Evolutionary conservation across 2,329 filamentous ascomycete genomes (phyloP), one percentile per base, ranked within the genome.

Genomic region (Cordyceps fumosorosea): DNA sequence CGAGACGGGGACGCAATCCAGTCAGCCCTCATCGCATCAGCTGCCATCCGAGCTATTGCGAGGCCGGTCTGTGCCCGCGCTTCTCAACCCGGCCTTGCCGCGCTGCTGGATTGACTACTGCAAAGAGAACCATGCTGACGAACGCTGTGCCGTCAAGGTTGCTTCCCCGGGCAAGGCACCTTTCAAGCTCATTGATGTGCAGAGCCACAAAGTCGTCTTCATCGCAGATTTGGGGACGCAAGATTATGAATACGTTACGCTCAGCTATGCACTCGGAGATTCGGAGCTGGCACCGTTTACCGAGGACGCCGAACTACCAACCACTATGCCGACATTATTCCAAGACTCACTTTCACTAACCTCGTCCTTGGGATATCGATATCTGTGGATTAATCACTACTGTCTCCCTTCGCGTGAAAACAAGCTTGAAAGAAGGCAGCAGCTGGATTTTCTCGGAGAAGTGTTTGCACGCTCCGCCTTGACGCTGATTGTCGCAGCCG

Each of bases 361-460:
- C 16, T 64, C 56, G 34, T 66, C 67, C 20, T 67, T 77, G 29
- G 75, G 73, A 6, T 73, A 70, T 16, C 72, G 68, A 24, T 76
- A 76, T 64, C 67, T 77, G 40, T 77, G 74, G 73, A 69, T 76
- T 8, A 73, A 77, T 56, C 70, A 68, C 12, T 74, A 72, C 59
- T 77, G 75, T 61, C 68, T 74, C 29, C 67, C 70, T 1, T 69
- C 70, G 60, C 68, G 67, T 22, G 67, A 62, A 14, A 40, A 68
- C n/a, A 64, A 64, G 1, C 53, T 64, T n/a, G 69, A 70, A 34
- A 67, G 68, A 26, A 65, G 61, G 22, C 65, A 67, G 7, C 73
- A 76, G 52, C 63, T 72, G 34, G 67, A 71, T 12, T 65, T 68
- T 29, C 70, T 75, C 66, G 73, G 71, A 24, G 69, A 73, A 42